Evolutionary conservation across 1,284 basidiomycete genomes (phyloP).

Genomic region (Fomitopsis pinicola): DNA sequence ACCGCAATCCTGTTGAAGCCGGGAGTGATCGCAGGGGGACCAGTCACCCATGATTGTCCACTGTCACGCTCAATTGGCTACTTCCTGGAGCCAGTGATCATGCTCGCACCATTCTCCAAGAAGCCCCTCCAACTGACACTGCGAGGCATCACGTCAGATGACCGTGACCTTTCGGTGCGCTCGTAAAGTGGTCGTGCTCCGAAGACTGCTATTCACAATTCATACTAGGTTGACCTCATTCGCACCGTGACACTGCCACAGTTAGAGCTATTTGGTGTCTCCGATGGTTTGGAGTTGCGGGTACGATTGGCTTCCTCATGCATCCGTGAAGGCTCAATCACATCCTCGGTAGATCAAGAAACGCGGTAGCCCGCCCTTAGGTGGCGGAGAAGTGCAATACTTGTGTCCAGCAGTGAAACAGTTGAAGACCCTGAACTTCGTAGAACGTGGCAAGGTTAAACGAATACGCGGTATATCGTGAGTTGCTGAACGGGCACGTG

Average conservation of each 20-base stretch:
- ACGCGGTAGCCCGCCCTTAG: conserved; percentile 86
- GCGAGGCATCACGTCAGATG: conserved; percentile 88
- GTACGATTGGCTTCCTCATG: conserved; percentile 35
- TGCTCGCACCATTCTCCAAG: conserved; percentile 93
- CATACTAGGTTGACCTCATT: conserved; percentile 75
- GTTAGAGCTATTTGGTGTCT: conserved; percentile 85
- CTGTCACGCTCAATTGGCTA: conserved; percentile 88
- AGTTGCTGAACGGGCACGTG: conserved; percentile 29
- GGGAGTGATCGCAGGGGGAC: conserved; percentile 86
- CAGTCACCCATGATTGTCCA: conserved; percentile 83
- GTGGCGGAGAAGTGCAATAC: conserved; percentile 93
- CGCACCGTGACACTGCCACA: conserved; percentile 93
- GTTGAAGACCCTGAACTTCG: conserved; percentile 89
- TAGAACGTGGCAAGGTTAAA: conserved; percentile 87
- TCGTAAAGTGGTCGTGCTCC: not conserved
- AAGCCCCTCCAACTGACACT: conserved; percentile 80
- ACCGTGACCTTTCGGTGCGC: conserved; percentile 81
- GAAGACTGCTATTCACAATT: not conserved
- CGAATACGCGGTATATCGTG: conserved; percentile 95
- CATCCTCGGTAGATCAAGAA: conserved; percentile 72
- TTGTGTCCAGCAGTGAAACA: conserved; percentile 90
- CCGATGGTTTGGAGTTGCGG: conserved; percentile 82
- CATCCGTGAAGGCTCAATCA: conserved; percentile 2
- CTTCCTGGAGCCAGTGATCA: conserved; percentile 88
- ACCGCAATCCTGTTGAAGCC: conserved; percentile 90